These are phyloP conservation scores for Alternaria consortialis DNA, from an alignment of 2,329 filamentous ascomycete species.

Conservation along the genomic window DNA sequence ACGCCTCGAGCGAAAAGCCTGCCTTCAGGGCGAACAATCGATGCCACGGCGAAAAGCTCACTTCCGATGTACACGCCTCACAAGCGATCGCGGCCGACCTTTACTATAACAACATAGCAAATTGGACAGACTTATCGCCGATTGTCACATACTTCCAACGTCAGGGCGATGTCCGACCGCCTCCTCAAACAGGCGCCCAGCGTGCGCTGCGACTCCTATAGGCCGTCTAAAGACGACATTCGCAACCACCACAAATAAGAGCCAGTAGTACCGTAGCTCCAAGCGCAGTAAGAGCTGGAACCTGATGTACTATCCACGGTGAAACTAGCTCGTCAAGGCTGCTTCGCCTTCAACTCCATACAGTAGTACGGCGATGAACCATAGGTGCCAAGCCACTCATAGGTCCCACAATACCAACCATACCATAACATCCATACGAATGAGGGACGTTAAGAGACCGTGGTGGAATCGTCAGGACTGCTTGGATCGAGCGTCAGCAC, in stretches of 20 bases:
- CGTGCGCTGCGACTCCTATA: background rate
- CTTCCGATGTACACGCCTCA: background rate
- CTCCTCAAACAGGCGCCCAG: background rate
- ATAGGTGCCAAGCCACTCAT: background rate
- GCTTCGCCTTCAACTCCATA: background rate
- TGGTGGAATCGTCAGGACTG: background rate
- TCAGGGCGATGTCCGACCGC: background rate
- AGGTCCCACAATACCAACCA: background rate
- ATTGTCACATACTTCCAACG: background rate
- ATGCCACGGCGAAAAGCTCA: background rate
- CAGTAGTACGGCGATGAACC: background rate
- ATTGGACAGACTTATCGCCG: background rate
- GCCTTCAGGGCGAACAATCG: background rate
- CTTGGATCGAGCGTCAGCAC: background rate
- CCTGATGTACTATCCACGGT: background rate
- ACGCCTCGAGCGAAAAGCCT: background rate
- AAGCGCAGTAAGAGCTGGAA: background rate
- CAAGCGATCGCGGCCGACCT: background rate
- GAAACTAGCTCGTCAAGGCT: background rate
- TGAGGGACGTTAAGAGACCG: background rate
- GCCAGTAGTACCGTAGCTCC: background rate
- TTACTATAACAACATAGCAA: background rate
- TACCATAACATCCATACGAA: background rate
- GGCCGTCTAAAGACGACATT: background rate
- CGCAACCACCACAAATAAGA: background rate